A percentile compares a stretch with the other conserved stretches of the same genome.
Conservation (phyloP, 805 yeast genomes). For the Lachancea mirantina region DNA sequence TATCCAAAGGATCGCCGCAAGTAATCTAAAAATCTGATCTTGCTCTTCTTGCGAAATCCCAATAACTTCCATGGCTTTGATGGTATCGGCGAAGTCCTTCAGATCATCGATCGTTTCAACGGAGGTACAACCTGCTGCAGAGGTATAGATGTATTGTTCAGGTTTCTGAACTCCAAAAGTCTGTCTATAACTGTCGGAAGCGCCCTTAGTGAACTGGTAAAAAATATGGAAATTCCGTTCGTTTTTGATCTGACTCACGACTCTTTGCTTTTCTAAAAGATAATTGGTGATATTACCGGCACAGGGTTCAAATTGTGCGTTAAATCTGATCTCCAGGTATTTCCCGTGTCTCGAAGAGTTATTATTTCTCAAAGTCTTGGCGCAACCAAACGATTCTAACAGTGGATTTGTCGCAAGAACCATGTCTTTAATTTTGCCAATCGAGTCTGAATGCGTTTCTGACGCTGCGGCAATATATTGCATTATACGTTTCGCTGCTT, state of each 20-base stretch:
- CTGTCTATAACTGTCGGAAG: slow-evolving; percentile 77
- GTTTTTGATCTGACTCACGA: slow-evolving; percentile 85
- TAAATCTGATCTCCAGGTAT: slow-evolving; percentile 86
- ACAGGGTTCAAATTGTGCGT: slow-evolving; percentile 75
- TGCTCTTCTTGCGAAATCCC: slow-evolving; percentile 80
- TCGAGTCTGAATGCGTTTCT: slow-evolving; percentile 54
- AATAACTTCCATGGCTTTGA: slow-evolving; percentile 80
- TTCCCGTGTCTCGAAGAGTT: slow-evolving; percentile 97
- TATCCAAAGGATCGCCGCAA: slow-evolving; percentile 86
- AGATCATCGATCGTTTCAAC: slow-evolving; percentile 85
- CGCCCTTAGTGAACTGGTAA: slow-evolving; percentile 90
- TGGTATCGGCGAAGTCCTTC: slow-evolving; percentile 70
- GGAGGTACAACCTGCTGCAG: slow-evolving; percentile 74
- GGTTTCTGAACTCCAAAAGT: slow-evolving; percentile 88
- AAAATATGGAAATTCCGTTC: slow-evolving; percentile 97
- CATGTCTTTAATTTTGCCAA: slow-evolving; percentile 89
- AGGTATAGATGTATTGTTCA: slow-evolving; percentile 84
- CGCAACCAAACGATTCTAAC: slow-evolving; percentile 98
- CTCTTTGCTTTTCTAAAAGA: slow-evolving; percentile 88
- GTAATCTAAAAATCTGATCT: slow-evolving; percentile 78
- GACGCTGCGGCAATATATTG: slow-evolving; percentile 90
- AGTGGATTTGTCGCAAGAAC: slow-evolving; percentile 96
- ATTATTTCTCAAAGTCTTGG: slow-evolving; percentile 94
- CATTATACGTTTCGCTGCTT: slow-evolving; percentile 97
- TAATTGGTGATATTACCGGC: slow-evolving; percentile 96